Base-by-base conservation (phyloP, 176 grass and related monocot species). In the maize (Zea mays) region DNA sequence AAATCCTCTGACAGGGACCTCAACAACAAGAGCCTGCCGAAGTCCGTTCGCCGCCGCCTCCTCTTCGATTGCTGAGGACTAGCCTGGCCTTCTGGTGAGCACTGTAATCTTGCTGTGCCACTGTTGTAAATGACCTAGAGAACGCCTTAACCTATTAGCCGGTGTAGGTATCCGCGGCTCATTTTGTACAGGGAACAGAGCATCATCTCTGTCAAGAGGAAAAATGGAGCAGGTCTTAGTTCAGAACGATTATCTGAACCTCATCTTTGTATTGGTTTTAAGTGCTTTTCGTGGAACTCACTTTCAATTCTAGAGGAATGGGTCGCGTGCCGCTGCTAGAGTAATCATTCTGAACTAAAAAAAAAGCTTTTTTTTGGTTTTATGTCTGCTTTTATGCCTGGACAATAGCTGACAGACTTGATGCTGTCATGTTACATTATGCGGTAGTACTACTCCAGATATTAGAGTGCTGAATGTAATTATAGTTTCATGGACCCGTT, bases 21-120 rank as follows among this genome's bases (percentile, higher is more conserved):
- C 27, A 27, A 27, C 50, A 56, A 55, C 71, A 80, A 90, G 75
- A 70, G 34, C 65, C 20, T 90, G 27, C 77, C 89, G 15, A 92
- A 92, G 72, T 83, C 87, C 47, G 35, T 77, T 65, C 84, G 95
- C 14, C 90, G 91, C 8, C 85, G 87, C 33, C 63, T 95, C 58
- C 81, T 87, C 2, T 99, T 99, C 3, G 83, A 88, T 58, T 86
- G 84, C 45, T 95, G 73, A 74, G 71, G 54, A 50, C 39, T 73
- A 8, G 16, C 47, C 60, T 37, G 0, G 47, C 43, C 27, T 73
- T 46, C 21, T 58, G 55, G 40, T 3, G 57, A 19, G 48, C 55
- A 50, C 46, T 36, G 27, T 59, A 54, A 1, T 38, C 39, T 49
- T 69, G 63, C 27, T 27, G 35, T 43, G 63, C 62, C 69, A 79